Evolutionary conservation across 1,284 basidiomycete species (phyloP), one percentile per base, ranked within the genome.

Genomic region (Heliocybe sulcata): DNA sequence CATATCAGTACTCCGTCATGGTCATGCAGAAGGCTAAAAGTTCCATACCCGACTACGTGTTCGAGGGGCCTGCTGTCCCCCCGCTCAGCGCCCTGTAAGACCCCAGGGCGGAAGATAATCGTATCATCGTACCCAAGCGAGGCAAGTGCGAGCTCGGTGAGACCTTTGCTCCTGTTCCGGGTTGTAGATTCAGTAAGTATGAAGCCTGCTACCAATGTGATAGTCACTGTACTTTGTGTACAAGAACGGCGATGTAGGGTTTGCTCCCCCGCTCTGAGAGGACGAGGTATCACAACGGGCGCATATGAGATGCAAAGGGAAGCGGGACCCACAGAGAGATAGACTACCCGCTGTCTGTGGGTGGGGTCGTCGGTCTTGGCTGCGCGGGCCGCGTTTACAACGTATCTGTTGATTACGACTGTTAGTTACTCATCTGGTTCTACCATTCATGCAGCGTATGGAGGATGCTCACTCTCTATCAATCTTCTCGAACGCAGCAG

Each of bases 121-220:
- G 82, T 82, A 49, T 90, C 84, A 10, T 69, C 63, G 65, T 89
- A 92, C 9, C 84, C 85, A 4, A 90, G 66, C 2, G 65, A 67
- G 0, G 87, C 83, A 10, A 92, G 72, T 0, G 70, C 84, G 52
- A 80, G 71, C 65, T 92, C 90, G 0, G 90, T 92, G 35, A 84
- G 67, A 11, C 87, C 90, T 67, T 92, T 91, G 63, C 79, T 83
- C 70, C 82, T 85, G 60, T 38, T 42, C 6, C 4, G 4, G 38
- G 38, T 51, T 42, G 35, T 8, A 9, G n/a, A 50, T 45, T 22
- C 47, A 33, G 47, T 20, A 51, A 31, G 19, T 26, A n/a, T n/a
- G n/a, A n/a, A n/a, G n/a, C n/a, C n/a, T n/a, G n/a, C n/a, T n/a
- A n/a, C n/a, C n/a, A n/a, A n/a, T n/a, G n/a, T n/a, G n/a, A 50